A percentile compares a stretch with the other conserved stretches of the same genome.
phyloP scores from a whole-genome alignment of 768 basidiomycete genomes.

The Cyathus striatus region DNA sequence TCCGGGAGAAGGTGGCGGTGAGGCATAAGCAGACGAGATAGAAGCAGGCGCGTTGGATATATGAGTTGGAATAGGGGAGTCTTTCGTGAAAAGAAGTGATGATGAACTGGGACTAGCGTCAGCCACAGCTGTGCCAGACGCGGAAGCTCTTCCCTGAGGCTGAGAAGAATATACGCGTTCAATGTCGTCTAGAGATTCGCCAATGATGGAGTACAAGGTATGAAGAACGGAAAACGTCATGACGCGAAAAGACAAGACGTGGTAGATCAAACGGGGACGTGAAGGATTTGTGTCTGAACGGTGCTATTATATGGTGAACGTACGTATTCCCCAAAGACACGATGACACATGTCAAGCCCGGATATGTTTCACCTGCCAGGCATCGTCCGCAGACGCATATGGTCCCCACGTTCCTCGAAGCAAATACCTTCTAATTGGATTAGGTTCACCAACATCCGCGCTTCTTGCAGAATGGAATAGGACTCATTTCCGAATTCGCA shows the following conservation, averaged over 20 bases:
- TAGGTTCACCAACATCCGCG: slow-evolving; percentile 1
- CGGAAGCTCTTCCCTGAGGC: slow-evolving; percentile 5
- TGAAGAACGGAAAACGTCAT: slow-evolving; percentile 64
- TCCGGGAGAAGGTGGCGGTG: slow-evolving; percentile 26
- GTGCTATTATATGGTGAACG: background rate
- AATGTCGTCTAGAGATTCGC: slow-evolving; percentile 64
- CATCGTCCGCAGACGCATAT: background rate
- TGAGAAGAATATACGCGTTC: slow-evolving; percentile 47
- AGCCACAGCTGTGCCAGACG: slow-evolving; percentile 9
- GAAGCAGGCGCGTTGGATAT: slow-evolving; percentile 2
- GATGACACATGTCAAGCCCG: background rate
- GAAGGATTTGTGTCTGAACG: background rate
- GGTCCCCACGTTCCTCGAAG: background rate
- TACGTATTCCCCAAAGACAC: too few species aligned
- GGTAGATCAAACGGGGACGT: slow-evolving; percentile 1
- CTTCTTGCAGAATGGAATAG: background rate
- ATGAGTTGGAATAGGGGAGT: background rate
- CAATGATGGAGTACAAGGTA: slow-evolving; percentile 61
- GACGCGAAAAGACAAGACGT: slow-evolving; percentile 5
- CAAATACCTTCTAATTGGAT: background rate
- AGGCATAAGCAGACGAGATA: slow-evolving; percentile 15
- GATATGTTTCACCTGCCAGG: slow-evolving; percentile 1
- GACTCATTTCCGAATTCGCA: background rate
- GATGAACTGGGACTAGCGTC: slow-evolving; percentile 11
- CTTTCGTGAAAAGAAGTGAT: slow-evolving; percentile 11